Conservation (phyloP, 2,329 filamentous ascomycete genomes). For the Hypoxylon sp. region DNA sequence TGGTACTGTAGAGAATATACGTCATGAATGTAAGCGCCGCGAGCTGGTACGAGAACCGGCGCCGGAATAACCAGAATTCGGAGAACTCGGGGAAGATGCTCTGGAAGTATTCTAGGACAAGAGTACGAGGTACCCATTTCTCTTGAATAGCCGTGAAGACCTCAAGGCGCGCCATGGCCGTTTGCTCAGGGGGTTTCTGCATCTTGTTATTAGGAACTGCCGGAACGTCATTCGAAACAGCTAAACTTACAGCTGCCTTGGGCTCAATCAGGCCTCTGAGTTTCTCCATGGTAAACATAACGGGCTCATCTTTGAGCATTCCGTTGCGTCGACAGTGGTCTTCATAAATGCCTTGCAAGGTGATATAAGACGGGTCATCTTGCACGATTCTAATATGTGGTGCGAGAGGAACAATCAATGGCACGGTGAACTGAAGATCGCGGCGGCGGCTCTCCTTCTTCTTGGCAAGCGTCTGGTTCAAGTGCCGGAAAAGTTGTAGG, state of each 20-base stretch:
- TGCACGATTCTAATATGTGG: constrained; percentile 96
- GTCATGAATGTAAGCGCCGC: constrained; percentile 98
- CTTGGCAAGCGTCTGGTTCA: constrained; percentile 91
- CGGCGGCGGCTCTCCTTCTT: constrained; percentile 95
- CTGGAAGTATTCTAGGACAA: constrained; percentile 92
- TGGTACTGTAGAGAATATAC: constrained; percentile 97
- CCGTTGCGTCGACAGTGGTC: constrained; percentile 91
- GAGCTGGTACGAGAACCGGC: constrained; percentile 96
- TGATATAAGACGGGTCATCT: constrained; percentile 94
- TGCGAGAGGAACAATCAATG: constrained; percentile 94
- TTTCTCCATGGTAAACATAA: constrained; percentile 96
- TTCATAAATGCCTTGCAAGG: constrained; percentile 94
- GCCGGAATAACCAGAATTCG: constrained; percentile 98
- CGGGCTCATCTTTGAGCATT: constrained; percentile 94
- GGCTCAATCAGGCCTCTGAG: constrained; percentile 81
- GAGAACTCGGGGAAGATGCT: constrained; percentile 87
- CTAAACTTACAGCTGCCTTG: constrained; percentile 69
- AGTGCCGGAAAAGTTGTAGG: constrained; percentile 94
- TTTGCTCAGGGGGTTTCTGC: constrained; percentile 78
- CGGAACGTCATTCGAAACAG: neutral
- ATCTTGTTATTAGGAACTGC: constrained; percentile 41
- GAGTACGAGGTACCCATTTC: constrained; percentile 87
- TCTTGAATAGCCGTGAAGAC: constrained; percentile 96
- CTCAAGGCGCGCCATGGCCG: constrained; percentile 82
- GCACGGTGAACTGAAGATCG: constrained; percentile 95